Evolutionary conservation across 1,284 basidiomycete species (phyloP), one percentile per base, ranked within the genome.

Genomic region (Hypsizygus ulmarius): DNA sequence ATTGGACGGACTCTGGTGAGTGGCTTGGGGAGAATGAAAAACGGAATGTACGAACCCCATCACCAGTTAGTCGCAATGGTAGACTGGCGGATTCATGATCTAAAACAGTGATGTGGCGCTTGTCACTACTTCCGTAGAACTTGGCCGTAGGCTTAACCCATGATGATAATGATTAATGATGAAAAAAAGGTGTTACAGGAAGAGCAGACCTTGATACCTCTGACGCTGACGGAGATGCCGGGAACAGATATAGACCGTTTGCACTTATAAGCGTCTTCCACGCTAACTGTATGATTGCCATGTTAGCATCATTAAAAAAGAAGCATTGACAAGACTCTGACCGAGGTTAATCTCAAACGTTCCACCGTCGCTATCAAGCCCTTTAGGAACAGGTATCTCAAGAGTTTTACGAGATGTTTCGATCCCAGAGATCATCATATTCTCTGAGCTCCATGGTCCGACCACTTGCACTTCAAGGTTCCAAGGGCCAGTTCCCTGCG

Each of bases 211-310:
- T 89, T 86, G 11, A 87, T 76, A 47, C 92, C 75, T 57, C 89
- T 82, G n/a, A 98, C 91, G 56, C 93, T 91, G 45, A 97, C 87
- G n/a, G 84, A 79, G 42, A 97, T 70, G 11, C 91, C 90, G 14
- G 88, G 84, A 0, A 87, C 83, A 15, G 83, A 80, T 18, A 98
- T 69, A 14, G 83, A 66, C 34, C 90, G 79, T 60, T 88, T 88
- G 68, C 96, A 98, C 15, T 89, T 88, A 59, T 92, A 92, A 1
- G 82, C 82, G 67, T 98, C 96, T 62, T 92, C 89, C 33, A 97
- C 82, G 57, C 82, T 90, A 49, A 90, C 87, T 89, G 56, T 33
- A 29, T 27, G 10, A 1, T 36, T 7, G 5, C 49, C 16, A 16
- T 14, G 16, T 52, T 19, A 47, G 21, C 27, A 10, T 21, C 30